Percentiles rank a stretch among this genome's conserved stretches.
Evolutionary conservation across 2,329 filamentous ascomycete species (phyloP).

Genomic region (Apiospora saccharicola): DNA sequence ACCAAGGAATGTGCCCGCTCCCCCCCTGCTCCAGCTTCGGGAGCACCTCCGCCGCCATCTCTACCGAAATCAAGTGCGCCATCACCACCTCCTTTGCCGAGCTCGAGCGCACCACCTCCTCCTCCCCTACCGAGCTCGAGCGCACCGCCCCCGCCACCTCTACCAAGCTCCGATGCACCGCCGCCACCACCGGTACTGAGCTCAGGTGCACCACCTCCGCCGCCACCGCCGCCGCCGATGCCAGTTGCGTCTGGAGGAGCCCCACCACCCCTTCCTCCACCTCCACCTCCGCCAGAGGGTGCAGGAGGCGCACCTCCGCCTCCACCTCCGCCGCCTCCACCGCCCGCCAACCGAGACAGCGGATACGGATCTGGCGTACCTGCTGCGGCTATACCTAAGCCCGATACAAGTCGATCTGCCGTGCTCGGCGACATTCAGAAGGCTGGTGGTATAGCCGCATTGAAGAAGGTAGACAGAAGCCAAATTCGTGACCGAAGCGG

Average conservation of each 20-base stretch:
- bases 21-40: constrained; percentile 34
- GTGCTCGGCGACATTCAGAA: constrained; percentile 77
- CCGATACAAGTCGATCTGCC: constrained; percentile 60
- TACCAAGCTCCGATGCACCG: constrained; percentile 33
- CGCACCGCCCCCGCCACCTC: constrained; percentile 35
- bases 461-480: constrained; percentile 77
- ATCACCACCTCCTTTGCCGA: constrained; percentile 33
- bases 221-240: constrained; percentile 30
- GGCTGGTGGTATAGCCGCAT: constrained; percentile 68
- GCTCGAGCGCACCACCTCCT: constrained; percentile 28
- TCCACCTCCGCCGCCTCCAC: constrained; percentile 57
- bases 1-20: constrained; percentile 55
- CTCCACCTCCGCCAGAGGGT: constrained; percentile 45
- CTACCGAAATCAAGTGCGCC: constrained; percentile 25
- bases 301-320: constrained; percentile 42
- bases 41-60: constrained; percentile 38
- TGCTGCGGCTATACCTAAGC: constrained; percentile 49
- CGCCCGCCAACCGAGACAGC: constrained; percentile 65
- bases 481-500: constrained; percentile 77
- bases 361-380: constrained; percentile 64
- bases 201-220: constrained; percentile 34
- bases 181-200: constrained; percentile 31
- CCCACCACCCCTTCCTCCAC: constrained; percentile 42
- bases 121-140: constrained; percentile 31
- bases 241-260: constrained; percentile 31